Base-by-base conservation (phyloP, 345 rosid species). In the Salix brachista region DNA sequence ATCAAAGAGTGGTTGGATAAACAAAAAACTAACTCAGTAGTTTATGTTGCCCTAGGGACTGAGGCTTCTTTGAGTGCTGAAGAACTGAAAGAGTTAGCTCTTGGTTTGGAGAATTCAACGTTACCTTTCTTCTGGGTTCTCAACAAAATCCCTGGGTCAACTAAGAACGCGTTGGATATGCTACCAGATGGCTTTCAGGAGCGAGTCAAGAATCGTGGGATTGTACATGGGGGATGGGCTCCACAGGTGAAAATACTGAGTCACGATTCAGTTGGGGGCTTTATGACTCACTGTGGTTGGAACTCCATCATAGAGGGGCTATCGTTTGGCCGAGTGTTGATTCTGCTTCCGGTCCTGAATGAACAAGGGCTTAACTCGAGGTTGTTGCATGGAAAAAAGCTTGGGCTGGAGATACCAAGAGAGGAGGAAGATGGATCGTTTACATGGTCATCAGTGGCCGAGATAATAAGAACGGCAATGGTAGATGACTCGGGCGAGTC, bases 61-160 rank as follows among this genome's bases (percentile, higher is more conserved):
- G 92, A 89, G 70, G 83, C 71, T 30, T 74, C 77, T 14, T 58
- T 88, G 74, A 75, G 64, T 37, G 68, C 17, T 44, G 74, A 79
- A 34, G 89, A 88, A 71, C 46, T 86, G 65, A 23, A 1, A 1
- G 80, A 84, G 77, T 65, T 89, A 21, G 91, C 88, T 62, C 34
- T 79, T 5, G 92, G 92, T 12, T 37, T 89, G 72, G 91, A 88
- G 74, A 79, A 78, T 26, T 86, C 92, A 5, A 62, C 54, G 10
- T 39, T 79, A 30, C 84, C 87, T 6, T 89, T 89, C 83, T 28
- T 89, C 28, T 89, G 90, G 92, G 88, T 67, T 8, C 79, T 85
- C 23, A 68, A 36, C 30, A 19, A 67, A 73, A 18, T 73, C 6
- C 77, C 68, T 23, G 81, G 73, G 30, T 71, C 77, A 44, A 56